Percentiles rank a stretch among this genome's conserved stretches.
phyloP scores from a whole-genome alignment of 2,329 filamentous ascomycete species.

The Cytospora piceicola region DNA sequence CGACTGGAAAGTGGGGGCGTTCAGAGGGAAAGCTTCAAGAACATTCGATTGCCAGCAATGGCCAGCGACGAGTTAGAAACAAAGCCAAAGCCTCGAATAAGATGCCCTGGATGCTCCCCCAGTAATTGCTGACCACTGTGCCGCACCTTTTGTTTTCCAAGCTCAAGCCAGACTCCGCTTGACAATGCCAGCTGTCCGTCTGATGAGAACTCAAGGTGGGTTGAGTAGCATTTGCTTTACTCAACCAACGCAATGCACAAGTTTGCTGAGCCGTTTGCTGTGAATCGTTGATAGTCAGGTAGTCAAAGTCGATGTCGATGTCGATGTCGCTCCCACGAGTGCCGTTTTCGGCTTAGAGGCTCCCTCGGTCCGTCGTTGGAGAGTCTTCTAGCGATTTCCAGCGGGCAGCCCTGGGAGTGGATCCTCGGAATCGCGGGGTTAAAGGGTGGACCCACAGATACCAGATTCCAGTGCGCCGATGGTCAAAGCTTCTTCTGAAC shows the following conservation, averaged over 20 bases:
- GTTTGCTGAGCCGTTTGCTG: background rate
- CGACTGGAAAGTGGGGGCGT: conserved; percentile 22
- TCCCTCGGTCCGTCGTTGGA: background rate
- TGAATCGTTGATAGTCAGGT: background rate
- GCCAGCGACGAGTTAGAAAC: conserved; percentile 8
- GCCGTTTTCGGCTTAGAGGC: background rate
- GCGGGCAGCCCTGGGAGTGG: background rate
- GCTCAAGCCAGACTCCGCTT: background rate
- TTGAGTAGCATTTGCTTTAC: background rate
- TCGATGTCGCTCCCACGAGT: background rate
- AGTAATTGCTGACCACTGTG: conserved; percentile 1
- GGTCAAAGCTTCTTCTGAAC: background rate
- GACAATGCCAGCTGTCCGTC: background rate
- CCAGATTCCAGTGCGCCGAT: background rate
- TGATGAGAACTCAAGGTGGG: background rate
- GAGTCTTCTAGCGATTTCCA: conserved; percentile 19
- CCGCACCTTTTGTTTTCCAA: background rate
- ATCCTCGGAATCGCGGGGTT: background rate
- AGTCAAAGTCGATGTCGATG: background rate
- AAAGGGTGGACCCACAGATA: background rate
- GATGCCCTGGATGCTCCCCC: conserved; percentile 1
- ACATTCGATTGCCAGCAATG: conserved; percentile 28
- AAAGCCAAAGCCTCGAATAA: background rate
- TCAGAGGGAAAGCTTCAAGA: conserved; percentile 14
- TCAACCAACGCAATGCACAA: background rate